A percentile compares a stretch with the other conserved stretches of the same genome.
Conservation (phyloP, 139 green algal species). For the Nannochloris sp. region DNA sequence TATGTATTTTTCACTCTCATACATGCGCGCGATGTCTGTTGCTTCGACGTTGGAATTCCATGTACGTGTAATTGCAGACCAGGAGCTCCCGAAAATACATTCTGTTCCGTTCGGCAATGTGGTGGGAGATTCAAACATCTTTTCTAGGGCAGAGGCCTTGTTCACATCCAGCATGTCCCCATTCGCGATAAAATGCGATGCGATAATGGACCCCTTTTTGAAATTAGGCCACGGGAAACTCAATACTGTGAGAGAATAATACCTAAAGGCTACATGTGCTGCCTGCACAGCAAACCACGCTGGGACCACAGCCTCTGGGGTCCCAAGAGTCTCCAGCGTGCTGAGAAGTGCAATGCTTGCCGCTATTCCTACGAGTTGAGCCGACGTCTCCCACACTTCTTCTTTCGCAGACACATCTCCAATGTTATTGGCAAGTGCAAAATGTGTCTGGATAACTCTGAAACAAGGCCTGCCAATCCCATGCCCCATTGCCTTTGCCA, state of each 20-base stretch:
- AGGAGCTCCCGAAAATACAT: slow-evolving; percentile 7
- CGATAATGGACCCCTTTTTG: slow-evolving; percentile 37
- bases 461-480: slow-evolving; percentile 74
- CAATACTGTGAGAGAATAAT: slow-evolving; percentile 39
- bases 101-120: neutral
- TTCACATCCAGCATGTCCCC: neutral
- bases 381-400: slow-evolving; percentile 69
- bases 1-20: slow-evolving; percentile 43
- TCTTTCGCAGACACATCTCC: slow-evolving; percentile 83
- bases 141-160: neutral
- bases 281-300: slow-evolving; percentile 49
- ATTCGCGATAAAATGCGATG: neutral
- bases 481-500: slow-evolving; percentile 62
- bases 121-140: slow-evolving; percentile 3
- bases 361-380: slow-evolving; percentile 58
- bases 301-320: slow-evolving; percentile 33
- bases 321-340: slow-evolving; percentile 21
- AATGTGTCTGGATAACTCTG: slow-evolving; percentile 77
- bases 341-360: slow-evolving; percentile 53
- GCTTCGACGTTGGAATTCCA: neutral
- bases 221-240: slow-evolving; percentile 51
- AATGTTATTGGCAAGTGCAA: slow-evolving; percentile 65
- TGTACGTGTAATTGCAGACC: neutral
- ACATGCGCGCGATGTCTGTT: slow-evolving; percentile 26
- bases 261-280: slow-evolving; percentile 54